A percentile compares a stretch with the other conserved stretches of the same genome.
phyloP scores from a whole-genome alignment of 306 rosid species.

The Fragaria nilgerrensis region DNA sequence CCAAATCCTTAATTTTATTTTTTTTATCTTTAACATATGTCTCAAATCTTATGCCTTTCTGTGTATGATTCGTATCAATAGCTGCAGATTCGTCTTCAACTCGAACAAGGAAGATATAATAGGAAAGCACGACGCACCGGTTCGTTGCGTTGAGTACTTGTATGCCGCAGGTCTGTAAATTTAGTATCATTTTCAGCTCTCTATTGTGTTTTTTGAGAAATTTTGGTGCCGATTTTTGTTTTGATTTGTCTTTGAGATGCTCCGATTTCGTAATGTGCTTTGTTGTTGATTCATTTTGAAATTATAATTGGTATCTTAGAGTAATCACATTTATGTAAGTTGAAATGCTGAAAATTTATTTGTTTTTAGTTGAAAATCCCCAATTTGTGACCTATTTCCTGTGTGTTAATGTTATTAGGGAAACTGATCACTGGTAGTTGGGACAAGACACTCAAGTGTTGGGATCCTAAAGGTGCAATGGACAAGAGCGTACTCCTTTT shows the following conservation, averaged over 20 bases:
- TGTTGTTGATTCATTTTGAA: too few relatives aligned
- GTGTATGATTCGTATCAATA: not conserved
- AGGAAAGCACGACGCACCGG: constrained; percentile 88
- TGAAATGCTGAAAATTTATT: too few relatives aligned
- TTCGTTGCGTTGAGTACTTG: constrained; percentile 90
- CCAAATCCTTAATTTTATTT: constrained; percentile 3
- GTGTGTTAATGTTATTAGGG: constrained; percentile 38
- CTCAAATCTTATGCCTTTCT: not conserved
- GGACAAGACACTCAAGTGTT: constrained; percentile 95
- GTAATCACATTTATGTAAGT: too few relatives aligned
- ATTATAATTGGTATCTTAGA: too few relatives aligned
- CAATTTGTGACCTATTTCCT: too few relatives aligned
- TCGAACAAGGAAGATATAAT: constrained; percentile 76
- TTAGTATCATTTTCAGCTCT: not conserved
- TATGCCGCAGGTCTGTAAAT: constrained; percentile 67
- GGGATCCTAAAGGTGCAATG: constrained; percentile 99
- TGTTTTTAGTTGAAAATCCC: too few relatives aligned
- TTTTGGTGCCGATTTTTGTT: too few relatives aligned
- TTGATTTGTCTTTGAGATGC: too few relatives aligned
- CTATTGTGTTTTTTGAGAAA: too few relatives aligned
- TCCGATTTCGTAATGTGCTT: too few relatives aligned
- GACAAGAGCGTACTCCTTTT: constrained; percentile 87
- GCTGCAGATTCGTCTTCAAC: constrained; percentile 65
- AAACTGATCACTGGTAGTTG: constrained; percentile 98
- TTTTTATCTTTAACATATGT: not conserved